Base-by-base conservation (phyloP, 495 filamentous ascomycete species). In the Neurospora sp. region DNA sequence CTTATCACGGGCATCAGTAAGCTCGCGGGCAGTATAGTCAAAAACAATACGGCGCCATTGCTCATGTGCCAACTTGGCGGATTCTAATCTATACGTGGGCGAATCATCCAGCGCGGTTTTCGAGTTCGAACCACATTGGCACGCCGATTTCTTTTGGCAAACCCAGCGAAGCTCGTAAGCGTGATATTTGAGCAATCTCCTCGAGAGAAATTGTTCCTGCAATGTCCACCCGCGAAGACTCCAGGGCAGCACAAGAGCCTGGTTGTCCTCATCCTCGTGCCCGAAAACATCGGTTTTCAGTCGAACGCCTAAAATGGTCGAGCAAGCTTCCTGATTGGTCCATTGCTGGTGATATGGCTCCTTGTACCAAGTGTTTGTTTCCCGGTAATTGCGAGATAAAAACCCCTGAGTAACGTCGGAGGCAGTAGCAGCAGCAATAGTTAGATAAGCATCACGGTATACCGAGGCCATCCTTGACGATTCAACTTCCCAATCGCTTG, bases 1-100 rank as follows among this genome's bases (percentile, higher is more conserved):
- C 74, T 76, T 78, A 69, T 82, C 82, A 5, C 40, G 42, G 40
- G 73, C 71, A 71, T 74, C 77, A 2, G 78, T 80, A 7, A 83
- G 76, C 11, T 75, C 18, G 16, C 77, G 74, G 46, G 27, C 11
- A 1, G 70, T 69, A 38, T 76, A 78, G 14, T 59, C 48, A 20
- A 73, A 69, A 42, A 74, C 66, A 12, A 73, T 73, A 54, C 5
- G 7, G 27, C 27, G 40, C 72, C 72, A 73, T 4, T n/a, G 12
- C 0, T 35, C 4, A 42, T 41, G 37, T 3, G 37, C 38, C 48
- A 7, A 11, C 23, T 69, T n/a, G 11, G 16, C 46, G 2, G 46
- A 31, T 9, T 44, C 23, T 1, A 35, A 37, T 1, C 20, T n/a
- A 10, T 40, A 54, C 1, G 12, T 18, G 27, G 70, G 31, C 31